Evolutionary conservation across 208 protist species (phyloP), one percentile per base, ranked within the genome.

Genomic region (Trichomonas vaginalis): DNA sequence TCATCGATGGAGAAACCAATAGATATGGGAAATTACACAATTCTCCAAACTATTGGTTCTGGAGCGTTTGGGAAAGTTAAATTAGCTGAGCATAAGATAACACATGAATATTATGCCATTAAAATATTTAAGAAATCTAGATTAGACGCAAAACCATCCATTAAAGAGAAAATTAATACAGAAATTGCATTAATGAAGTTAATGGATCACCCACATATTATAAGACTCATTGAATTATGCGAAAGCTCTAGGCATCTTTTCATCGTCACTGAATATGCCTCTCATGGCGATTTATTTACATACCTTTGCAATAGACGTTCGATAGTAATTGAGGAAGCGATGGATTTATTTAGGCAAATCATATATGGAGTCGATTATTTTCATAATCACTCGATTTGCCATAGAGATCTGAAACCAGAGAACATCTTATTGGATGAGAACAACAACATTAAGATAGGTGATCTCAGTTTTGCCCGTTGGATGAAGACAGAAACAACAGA

Each of bases 391-490:
- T 86, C 45, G 17, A 96, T 96, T 95, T 86, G 45, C 17, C 96
- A 96, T 83, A 8, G 95, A 27, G 96, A 96, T 46, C 37, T 96
- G 0, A 96, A 96, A 35, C 96, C 88, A 40, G 96, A 96, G 47
- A 96, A 96, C 49, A 80, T 95, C 3, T 45, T 95, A 32, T 35
- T 95, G 17, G 92, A 95, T 95, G 0, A 6, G 2, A 15, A 80
- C 49, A 35, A 80, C 42, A 1, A 95, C 61, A 32, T 95, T 27
- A 95, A 79, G 42, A 95, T 95, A 3, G 92, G 32, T n/a, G 92
- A 95, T 70, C 61, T 95, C 14, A 49, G 92, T 15, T 79, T 95
- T 17, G 47, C 92, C 0, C 32, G 51, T n/a, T 80, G 49, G 47
- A 92, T 92, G 86, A 48, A 21, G 14, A 48, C 86, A 0, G 46